Evolutionary conservation across 441 rosid genomes (phyloP), one percentile per base, ranked within the genome.

Genomic region (Adansonia rubrostipa): DNA sequence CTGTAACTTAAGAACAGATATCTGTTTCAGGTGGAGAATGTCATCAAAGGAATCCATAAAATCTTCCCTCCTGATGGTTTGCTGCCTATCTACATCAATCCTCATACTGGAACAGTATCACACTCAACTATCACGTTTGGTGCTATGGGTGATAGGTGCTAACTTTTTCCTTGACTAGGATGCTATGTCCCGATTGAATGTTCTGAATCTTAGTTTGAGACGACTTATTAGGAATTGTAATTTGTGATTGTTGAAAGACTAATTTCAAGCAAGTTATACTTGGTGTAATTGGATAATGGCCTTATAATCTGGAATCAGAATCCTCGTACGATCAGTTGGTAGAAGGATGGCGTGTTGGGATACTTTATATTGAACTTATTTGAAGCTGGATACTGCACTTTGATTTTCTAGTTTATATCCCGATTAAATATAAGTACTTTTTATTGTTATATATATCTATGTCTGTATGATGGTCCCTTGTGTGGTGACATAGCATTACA

Each of bases 71-170:
- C 78, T 51, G 96, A 96, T 84, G 99, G 98, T 68, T 86, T 96
- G 82, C 97, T 96, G 76, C 99, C 99, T 19, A 93, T 94, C 73
- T 93, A 92, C 85, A 88, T 96, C 71, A 89, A 81, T 83, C 96
- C 98, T 68, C 80, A 86, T 5, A 87, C 84, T 69, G 97, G 92
- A 73, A 70, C 77, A 13, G 79, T 91, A 79, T 86, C 99, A 7
- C 79, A 84, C 81, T 84, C 99, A 1, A 86, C 95, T 58, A 86
- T 89, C 62, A 96, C 99, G 67, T 96, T 96, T 88, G 99, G 99
- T 81, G 99, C 98, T 56, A 90, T 91, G 97, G 99, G 99, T 76
- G 99, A 96, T 87, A 93, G 99, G 99, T 95, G 77, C 77, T 67
- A 45, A 74, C 40, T 24, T 74, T 28, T 61, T 22, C 6, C 47